Percentiles rank a stretch among this genome's conserved stretches.
These are phyloP conservation scores for Trichocomaceae sp. DNA, from an alignment of 2,329 filamentous ascomycete species.

Conservation along the genomic window DNA sequence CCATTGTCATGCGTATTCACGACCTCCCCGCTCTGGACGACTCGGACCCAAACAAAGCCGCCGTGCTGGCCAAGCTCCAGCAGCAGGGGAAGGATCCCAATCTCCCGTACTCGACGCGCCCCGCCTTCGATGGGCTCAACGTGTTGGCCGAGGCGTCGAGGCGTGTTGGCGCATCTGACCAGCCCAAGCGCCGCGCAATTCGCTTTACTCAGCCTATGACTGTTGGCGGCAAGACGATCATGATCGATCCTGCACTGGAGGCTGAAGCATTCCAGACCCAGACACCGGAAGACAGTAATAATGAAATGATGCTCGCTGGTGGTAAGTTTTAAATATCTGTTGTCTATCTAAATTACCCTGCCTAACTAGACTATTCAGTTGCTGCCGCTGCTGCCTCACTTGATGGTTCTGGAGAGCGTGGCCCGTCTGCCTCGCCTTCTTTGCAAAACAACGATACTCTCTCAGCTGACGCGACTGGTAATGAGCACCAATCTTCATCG, in stretches of 20 bases:
- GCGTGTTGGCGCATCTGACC: conserved; percentile 56
- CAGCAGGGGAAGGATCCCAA: conserved; percentile 33
- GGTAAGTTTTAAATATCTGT: conserved; percentile 1
- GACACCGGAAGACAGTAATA: conserved; percentile 23
- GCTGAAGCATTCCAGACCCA: conserved; percentile 35
- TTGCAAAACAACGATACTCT: conserved; percentile 26
- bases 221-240: conserved; percentile 35
- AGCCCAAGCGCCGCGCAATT: conserved; percentile 38
- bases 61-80: conserved; percentile 23
- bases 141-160: conserved; percentile 83
- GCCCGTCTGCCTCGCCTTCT: conserved; percentile 29
- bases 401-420: conserved; percentile 27
- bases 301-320: conserved; percentile 19
- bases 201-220: conserved; percentile 36
- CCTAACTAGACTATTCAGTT: not conserved
- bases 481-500: conserved; percentile 31
- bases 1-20: conserved; percentile 65
- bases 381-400: conserved; percentile 25
- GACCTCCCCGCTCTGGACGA: conserved; percentile 55
- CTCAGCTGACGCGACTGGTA: conserved; percentile 28
- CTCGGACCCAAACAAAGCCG: conserved; percentile 34
- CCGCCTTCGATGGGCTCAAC: conserved; percentile 73
- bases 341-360: not conserved
- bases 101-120: conserved; percentile 43
- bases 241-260: conserved; percentile 39